Base-by-base conservation (phyloP, 208 protist genomes). In the Leishmania aethiopica region DNA sequence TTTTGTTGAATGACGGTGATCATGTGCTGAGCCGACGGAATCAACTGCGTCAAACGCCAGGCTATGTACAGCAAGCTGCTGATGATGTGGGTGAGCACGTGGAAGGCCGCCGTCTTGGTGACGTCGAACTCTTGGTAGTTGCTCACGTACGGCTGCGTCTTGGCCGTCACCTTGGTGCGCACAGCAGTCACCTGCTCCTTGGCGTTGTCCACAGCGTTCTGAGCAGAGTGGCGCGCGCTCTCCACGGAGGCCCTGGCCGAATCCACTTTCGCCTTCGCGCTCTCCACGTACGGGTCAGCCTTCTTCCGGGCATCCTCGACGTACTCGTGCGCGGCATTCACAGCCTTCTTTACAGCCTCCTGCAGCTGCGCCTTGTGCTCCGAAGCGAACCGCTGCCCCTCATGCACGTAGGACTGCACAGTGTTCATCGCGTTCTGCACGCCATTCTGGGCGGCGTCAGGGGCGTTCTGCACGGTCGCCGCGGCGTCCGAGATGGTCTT, bases 271-370 rank as follows among this genome's bases (percentile, higher is more conserved):
- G 79, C 83, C 59, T 80, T 81, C 0, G 83, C 87, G 32, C 78
- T 75, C 51, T 89, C 86, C 64, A 90, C 78, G 67, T 88, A 91
- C 64, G 85, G 84, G 25, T 88, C 86, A 3, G 86, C 88, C 71
- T 85, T 83, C 78, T 91, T 83, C 45, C 66, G 66, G n/a, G 80
- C 83, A 59, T 84, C 77, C 10, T 91, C 88, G 45, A 85, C 79
- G 66, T 86, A 86, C 59, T 66, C 81, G 42, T 88, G 84, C 15
- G 87, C 81, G 17, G 73, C 76, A 57, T 79, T 82, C 32, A 86
- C 80, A 1, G 79, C 82, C 73, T 80, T 86, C 60, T 90, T 87
- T 8, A 78, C 84, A 1, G 69, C 81, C 13, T 88, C 82, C 71
- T 87, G 80, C 49, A 82, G 37, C 22, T 82, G 84, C 62, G 60